Conservation (phyloP, 495 filamentous ascomycete genomes). For the Jackrogersella multiformis region DNA sequence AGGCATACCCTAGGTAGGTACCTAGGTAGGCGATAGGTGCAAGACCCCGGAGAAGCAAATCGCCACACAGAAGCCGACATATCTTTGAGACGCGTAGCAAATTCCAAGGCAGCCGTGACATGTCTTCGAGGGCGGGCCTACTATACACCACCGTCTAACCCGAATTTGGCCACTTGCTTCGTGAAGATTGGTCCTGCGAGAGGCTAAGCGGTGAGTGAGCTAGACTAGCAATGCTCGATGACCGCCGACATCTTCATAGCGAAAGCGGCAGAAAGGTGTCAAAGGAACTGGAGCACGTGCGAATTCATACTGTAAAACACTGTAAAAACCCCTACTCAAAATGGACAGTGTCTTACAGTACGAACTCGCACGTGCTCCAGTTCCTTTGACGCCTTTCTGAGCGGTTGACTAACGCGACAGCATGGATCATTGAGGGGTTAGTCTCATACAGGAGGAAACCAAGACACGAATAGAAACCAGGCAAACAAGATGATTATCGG, state of each 20-base stretch:
- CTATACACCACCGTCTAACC: slow-evolving; percentile 4
- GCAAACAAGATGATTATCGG: not conserved
- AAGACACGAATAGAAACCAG: not conserved
- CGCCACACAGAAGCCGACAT: not conserved
- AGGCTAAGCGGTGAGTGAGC: slow-evolving; percentile 13
- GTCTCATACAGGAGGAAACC: not conserved
- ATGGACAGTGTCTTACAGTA: too few species aligned
- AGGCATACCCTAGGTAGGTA: too few species aligned
- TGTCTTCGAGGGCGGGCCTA: not conserved
- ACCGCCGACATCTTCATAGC: not conserved
- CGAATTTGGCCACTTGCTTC: not conserved
- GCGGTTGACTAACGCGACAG: slow-evolving; percentile 2
- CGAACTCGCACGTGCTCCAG: too few species aligned
- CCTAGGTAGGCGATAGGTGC: not conserved
- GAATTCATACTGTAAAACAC: too few species aligned
- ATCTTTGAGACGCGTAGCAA: not conserved
- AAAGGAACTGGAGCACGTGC: too few species aligned
- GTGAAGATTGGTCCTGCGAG: not conserved
- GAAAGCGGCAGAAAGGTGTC: too few species aligned
- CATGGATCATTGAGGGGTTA: not conserved
- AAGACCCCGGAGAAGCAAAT: slow-evolving; percentile 15
- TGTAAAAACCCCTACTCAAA: too few species aligned
- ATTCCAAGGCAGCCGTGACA: not conserved
- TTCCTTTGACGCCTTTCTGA: too few species aligned
- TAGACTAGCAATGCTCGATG: not conserved